Base-by-base conservation (phyloP, 306 rosid genomes). In the Glycyrrhiza uralensis region DNA sequence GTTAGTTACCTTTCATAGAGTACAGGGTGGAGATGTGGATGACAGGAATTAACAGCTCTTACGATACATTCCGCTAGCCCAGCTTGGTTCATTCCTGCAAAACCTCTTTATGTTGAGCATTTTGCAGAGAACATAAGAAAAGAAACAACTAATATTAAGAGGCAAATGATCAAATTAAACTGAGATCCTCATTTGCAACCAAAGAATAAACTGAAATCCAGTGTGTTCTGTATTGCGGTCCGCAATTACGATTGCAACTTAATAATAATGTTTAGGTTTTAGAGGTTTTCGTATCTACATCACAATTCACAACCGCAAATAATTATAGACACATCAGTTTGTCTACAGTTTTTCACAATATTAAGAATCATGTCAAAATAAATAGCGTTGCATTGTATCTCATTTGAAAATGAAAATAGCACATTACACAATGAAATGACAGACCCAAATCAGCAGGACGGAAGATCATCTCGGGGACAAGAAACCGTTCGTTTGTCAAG, bases 391-490 rank as follows among this genome's bases (percentile, higher is more conserved):
- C n/a, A 49, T 63, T 18, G 13, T 18, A 35, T 38, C 17, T 36
- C 66, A 29, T 18, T 66, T 28, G 36, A 32, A 67, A 51, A 41
- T 28, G 36, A 32, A 67, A 51, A 41, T 7, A 51, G 22, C 22
- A 41, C 36, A n/a, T n/a, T n/a, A n/a, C n/a, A 54, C 17, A 66
- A 22, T 12, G 49, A 76, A 45, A 22, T 3, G 3, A 81, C 89
- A 64, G 10, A 91, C 97, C 98, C 74, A 94, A 77, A 91, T 94
- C 96, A 57, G 96, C 90, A 42, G 98, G 98, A 72, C 85, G 96
- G 79, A 94, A 94, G 45, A 94, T 81, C 98, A 94, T 94, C 88
- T 94, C 98, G 0, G 98, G 96, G 22, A 91, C 97, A 66, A 94
- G 96, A 87, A 94, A 91, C 12, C 98, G 92, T 63, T 94, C 98